Conservation (phyloP, 768 basidiomycete genomes). For the Clavaria fumosa region DNA sequence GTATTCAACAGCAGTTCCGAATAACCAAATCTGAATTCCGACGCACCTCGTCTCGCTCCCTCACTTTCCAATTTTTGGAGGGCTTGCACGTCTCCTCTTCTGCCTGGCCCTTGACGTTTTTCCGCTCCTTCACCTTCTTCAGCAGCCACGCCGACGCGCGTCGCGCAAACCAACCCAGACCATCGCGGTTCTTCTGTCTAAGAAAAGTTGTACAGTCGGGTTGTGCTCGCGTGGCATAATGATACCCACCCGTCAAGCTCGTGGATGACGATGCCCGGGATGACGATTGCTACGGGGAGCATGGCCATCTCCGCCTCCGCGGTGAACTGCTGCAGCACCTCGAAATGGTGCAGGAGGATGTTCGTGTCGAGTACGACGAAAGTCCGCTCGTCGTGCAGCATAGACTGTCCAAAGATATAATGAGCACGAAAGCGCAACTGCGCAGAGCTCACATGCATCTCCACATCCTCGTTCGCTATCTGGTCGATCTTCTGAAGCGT, state of each 20-base stretch:
- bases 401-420: neutral
- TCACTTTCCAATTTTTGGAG: conserved; percentile 46
- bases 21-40: neutral
- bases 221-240: too few species aligned
- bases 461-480: conserved; percentile 50
- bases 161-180: conserved; percentile 48
- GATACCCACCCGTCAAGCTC: conserved; percentile 55
- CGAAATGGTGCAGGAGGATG: conserved; percentile 53
- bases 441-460: conserved; percentile 43
- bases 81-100: conserved; percentile 45
- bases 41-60: conserved; percentile 30
- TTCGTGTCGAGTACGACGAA: conserved; percentile 69
- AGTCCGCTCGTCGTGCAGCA: conserved; percentile 4
- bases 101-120: conserved; percentile 43
- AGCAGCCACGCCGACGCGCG: conserved; percentile 57
- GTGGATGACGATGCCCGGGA: conserved; percentile 61
- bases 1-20: neutral
- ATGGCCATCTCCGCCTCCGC: conserved; percentile 35
- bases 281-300: conserved; percentile 43
- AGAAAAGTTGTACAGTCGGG: too few species aligned
- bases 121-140: conserved; percentile 40
- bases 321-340: conserved; percentile 48
- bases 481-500: conserved; percentile 38
- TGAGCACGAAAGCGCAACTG: conserved; percentile 1
- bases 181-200: conserved; percentile 34